phyloP scores from a whole-genome alignment of 2,329 filamentous ascomycete species.

The Calonectria henricotiae region DNA sequence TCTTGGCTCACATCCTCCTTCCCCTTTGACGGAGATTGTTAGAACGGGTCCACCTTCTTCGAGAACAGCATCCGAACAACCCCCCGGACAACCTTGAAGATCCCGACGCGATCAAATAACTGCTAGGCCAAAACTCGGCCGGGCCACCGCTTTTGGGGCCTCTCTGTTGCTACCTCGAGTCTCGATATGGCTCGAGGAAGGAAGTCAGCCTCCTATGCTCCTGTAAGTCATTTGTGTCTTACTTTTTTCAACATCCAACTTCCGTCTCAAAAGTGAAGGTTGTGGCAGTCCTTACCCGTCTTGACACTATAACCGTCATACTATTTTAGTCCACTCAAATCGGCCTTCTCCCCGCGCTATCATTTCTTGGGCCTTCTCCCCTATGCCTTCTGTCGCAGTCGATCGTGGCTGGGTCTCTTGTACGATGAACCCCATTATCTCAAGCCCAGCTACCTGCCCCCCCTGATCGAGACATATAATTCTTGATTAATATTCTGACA shows the following conservation, averaged over 20 bases:
- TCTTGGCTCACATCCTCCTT: conserved; percentile 1
- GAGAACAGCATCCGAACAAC: not conserved
- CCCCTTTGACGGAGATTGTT: not conserved
- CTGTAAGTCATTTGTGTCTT: conserved; percentile 41
- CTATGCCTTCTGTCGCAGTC: conserved; percentile 36
- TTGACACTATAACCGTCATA: conserved; percentile 42
- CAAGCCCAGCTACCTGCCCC: not conserved
- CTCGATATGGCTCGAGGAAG: conserved; percentile 46
- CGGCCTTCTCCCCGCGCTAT: conserved; percentile 34
- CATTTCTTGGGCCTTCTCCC: conserved; percentile 52
- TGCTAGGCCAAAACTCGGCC: not conserved
- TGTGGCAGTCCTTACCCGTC: conserved; percentile 46
- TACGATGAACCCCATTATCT: conserved; percentile 19
- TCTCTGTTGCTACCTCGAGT: conserved; percentile 22
- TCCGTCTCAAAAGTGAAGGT: conserved; percentile 39
- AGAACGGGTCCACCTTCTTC: not conserved
- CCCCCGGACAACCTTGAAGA: not conserved
- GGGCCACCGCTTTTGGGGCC: not conserved
- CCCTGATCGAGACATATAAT: not conserved
- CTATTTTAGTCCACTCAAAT: conserved; percentile 52
- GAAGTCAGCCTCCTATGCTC: conserved; percentile 39
- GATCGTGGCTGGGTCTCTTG: conserved; percentile 27
- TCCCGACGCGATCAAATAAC: not conserved
- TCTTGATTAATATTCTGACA: conserved; percentile 42
- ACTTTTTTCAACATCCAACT: conserved; percentile 26